Base-by-base conservation (phyloP, 371 early-diverging fungal species). In the Parasitella parasitica region DNA sequence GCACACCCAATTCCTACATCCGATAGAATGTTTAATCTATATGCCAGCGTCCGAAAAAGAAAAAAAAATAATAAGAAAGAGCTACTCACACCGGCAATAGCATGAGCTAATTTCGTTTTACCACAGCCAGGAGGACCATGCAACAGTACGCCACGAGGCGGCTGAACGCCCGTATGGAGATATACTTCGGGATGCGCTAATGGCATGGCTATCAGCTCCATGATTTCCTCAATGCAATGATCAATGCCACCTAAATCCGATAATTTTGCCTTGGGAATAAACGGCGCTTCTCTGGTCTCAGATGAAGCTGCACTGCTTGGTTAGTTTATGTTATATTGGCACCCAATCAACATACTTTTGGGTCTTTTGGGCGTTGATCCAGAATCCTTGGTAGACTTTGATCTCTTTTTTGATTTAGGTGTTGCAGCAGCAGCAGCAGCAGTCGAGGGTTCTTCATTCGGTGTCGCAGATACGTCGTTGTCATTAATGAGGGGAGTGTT, bases 111-210 rank as follows among this genome's bases (percentile, higher is more conserved):
- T 75, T 93, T 77, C 0, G 99, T 99, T 74, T 99, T 99, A 61
- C 99, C 99, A 74, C 98, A 97, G 52, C 99, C 99, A 12, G 99
- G 99, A 20, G 99, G 99, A 11, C 99, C 99, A 72, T 99, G 97
- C 15, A 99, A 81, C 20, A 99, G 76, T 15, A 99, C 92, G 36
- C 99, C 99, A 36, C 93, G 75, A 8, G 85, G 99, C 12, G 99
- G 99, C 57, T 94, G 91, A 6, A 97, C 94, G 50, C 99, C 99
- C 13, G 97, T 90, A 71, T 96, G 97, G 26, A 87, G 74, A 71
- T 96, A 99, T 4, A 99, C 86, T 77, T 96, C 96, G 0, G 99
- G 97, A 75, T 99, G 98, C 46, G 91, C 91, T 24, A 99, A 81
- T 5, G 99, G 99, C 89, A 97, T 92, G 46, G 92, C 97, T 66